Conservation (phyloP, 2,329 filamentous ascomycete genomes). For the Fusarium dlaminii region DNA sequence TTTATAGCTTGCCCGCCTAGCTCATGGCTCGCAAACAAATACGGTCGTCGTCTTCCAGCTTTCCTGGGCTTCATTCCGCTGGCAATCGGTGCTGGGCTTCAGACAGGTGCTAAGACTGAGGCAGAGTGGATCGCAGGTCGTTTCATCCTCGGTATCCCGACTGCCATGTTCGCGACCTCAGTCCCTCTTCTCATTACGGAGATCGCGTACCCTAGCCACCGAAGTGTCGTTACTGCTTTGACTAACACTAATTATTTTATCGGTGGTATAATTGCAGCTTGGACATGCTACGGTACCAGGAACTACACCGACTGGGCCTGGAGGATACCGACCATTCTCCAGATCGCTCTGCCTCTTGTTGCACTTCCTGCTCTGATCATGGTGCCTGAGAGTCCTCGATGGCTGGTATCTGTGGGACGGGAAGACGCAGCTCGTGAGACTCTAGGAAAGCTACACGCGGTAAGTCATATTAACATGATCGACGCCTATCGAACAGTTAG, state of each 20-base stretch:
- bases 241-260: constrained; percentile 17
- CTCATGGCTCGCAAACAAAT: constrained; percentile 17
- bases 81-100: neutral
- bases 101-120: constrained; percentile 2
- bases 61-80: neutral
- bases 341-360: neutral
- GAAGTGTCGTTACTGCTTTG: constrained; percentile 12
- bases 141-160: constrained; percentile 5
- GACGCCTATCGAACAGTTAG: accelerated
- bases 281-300: constrained; percentile 7
- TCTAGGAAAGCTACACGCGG: neutral
- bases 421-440: neutral
- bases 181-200: constrained; percentile 7
- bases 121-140: constrained; percentile 10
- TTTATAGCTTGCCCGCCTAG: neutral
- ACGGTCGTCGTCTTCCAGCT: constrained; percentile 1
- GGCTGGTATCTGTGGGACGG: neutral
- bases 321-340: neutral
- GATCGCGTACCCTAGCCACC: neutral
- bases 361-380: constrained; percentile 7
- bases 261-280: constrained; percentile 11
- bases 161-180: constrained; percentile 12
- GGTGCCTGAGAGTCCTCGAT: constrained; percentile 7
- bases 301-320: constrained; percentile 15
- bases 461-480: neutral